Conservation (phyloP, 768 basidiomycete genomes). For the Boletus rubropictus region DNA sequence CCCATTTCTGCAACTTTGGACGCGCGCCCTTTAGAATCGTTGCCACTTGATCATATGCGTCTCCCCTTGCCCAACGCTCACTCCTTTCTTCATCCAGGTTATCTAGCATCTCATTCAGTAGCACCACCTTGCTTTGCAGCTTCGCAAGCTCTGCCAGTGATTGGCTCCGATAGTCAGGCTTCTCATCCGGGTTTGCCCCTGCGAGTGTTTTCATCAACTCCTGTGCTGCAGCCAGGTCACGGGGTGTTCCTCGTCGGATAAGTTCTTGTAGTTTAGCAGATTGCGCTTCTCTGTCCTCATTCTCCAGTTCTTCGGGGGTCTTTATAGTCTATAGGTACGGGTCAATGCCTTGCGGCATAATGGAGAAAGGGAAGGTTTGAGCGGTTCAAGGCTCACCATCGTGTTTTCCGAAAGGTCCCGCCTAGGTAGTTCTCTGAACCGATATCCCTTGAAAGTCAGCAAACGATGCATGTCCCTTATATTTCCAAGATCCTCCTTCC, state of each 20-base stretch:
- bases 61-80: conserved; percentile 80
- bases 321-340: conserved; percentile 66
- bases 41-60: conserved; percentile 96
- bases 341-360: not conserved
- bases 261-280: conserved; percentile 98
- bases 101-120: conserved; percentile 97
- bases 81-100: conserved; percentile 70
- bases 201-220: conserved; percentile 95
- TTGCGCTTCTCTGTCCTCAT: conserved; percentile 91
- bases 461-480: conserved; percentile 97
- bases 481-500: conserved; percentile 95
- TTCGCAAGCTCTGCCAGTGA: conserved; percentile 88
- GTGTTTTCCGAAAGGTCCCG: conserved; percentile 14
- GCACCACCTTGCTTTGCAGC: conserved; percentile 88
- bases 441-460: conserved; percentile 87
- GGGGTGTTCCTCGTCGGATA: conserved; percentile 90
- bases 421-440: conserved; percentile 53
- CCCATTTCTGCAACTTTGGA: conserved; percentile 97
- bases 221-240: conserved; percentile 91
- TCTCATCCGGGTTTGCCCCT: conserved; percentile 91
- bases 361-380: not conserved
- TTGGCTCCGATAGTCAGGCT: conserved; percentile 90
- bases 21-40: conserved; percentile 72
- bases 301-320: conserved; percentile 92
- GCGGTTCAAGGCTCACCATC: conserved; percentile 15